A percentile compares a stretch with the other conserved stretches of the same genome.
phyloP scores from a whole-genome alignment of 345 rosid species.

The Boechera divaricarpa region DNA sequence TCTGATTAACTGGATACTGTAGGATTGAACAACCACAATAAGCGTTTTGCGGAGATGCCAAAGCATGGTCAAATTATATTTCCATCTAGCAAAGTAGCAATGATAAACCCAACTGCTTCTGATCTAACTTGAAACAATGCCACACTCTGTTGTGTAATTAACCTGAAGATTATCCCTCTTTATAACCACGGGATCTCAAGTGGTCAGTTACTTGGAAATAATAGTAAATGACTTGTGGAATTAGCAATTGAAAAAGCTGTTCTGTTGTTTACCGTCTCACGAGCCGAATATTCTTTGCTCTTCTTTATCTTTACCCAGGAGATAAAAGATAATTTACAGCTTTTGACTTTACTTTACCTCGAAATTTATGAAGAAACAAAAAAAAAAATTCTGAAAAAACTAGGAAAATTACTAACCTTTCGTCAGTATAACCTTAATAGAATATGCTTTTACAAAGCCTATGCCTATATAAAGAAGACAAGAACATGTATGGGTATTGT shows the following conservation, averaged over 20 bases:
- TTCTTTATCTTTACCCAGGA: not conserved
- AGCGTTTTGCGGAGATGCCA: not conserved
- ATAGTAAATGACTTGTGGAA: not conserved
- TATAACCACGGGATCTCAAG: not conserved
- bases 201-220: not conserved
- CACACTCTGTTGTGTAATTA: not conserved
- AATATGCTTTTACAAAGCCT: not conserved
- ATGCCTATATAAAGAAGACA: too few relatives aligned
- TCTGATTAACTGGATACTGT: not conserved
- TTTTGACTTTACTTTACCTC: too few relatives aligned
- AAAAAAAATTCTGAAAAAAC: not conserved
- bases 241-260: not conserved
- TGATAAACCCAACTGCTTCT: not conserved
- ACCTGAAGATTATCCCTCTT: too few relatives aligned
- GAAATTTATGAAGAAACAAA: too few relatives aligned
- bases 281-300: too few relatives aligned
- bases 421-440: not conserved
- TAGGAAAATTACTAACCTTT: not conserved
- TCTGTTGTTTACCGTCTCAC: not conserved
- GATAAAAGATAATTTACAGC: not conserved
- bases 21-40: not conserved
- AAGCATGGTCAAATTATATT: not conserved
- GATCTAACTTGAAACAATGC: not conserved
- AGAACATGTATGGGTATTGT: not conserved
- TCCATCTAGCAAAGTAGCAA: not conserved